Conservation (phyloP, 179 eudicot genomes). For the Camellia oleifera region DNA sequence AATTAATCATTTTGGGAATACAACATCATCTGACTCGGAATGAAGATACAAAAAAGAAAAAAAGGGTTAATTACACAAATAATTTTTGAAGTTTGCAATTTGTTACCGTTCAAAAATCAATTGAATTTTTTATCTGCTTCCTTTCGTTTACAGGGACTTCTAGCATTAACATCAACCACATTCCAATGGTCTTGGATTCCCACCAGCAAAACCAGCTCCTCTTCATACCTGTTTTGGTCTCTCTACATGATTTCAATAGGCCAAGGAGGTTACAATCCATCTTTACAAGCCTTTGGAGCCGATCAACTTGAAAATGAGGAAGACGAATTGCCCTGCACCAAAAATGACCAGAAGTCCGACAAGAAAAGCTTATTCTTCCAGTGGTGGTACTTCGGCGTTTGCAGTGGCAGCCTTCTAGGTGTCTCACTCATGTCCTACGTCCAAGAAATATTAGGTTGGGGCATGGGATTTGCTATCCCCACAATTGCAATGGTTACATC, state of each 20-base stretch:
- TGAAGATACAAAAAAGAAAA: too few relatives aligned
- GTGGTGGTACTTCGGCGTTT: constrained; percentile 93
- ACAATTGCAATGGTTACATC: constrained; percentile 59
- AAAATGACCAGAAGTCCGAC: constrained; percentile 25
- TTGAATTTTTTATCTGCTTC: neutral
- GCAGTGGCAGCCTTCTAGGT: constrained; percentile 86
- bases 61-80: too few relatives aligned
- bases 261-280: constrained; percentile 86
- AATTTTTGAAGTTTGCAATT: too few relatives aligned
- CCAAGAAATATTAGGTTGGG: constrained; percentile 87
- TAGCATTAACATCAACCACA: constrained; percentile 73
- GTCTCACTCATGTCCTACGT: constrained; percentile 73
- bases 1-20: too few relatives aligned
- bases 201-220: constrained; percentile 34
- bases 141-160: constrained; percentile 51
- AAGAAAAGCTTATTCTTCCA: constrained; percentile 76
- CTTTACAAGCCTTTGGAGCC: constrained; percentile 88
- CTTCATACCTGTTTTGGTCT: constrained; percentile 54
- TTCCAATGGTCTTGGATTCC: constrained; percentile 44
- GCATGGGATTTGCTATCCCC: constrained; percentile 81
- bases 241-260: constrained; percentile 83
- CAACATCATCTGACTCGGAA: too few relatives aligned
- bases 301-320: constrained; percentile 68
- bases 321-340: constrained; percentile 35
- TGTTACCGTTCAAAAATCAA: too few relatives aligned